These are phyloP conservation scores for Cryptococcus deneoformans DNA, from an alignment of 1,284 basidiomycete genomes.

Conservation along the genomic window DNA sequence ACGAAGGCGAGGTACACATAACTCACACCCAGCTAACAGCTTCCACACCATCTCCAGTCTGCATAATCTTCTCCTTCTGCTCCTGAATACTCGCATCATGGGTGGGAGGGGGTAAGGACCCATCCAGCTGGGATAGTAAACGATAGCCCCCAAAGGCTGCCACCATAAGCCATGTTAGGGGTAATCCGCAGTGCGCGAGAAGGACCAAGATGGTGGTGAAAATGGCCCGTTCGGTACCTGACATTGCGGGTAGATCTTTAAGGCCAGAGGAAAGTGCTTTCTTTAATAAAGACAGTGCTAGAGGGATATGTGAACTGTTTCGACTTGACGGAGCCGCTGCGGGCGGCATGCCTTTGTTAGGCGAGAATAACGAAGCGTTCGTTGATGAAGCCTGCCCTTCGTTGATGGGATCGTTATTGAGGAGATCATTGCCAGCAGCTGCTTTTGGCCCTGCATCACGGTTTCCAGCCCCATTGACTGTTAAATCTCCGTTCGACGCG, in stretches of 20 bases:
- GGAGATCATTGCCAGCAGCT: too few species aligned
- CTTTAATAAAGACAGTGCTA: slow-evolving; percentile 2
- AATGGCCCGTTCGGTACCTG: background rate
- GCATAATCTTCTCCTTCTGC: background rate
- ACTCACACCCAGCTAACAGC: slow-evolving; percentile 31
- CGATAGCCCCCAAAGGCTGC: slow-evolving; percentile 1
- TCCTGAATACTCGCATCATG: background rate
- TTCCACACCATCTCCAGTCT: slow-evolving; percentile 1
- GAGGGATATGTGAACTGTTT: background rate
- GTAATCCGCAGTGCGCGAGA: slow-evolving; percentile 1
- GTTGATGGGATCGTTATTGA: background rate
- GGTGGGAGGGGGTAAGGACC: background rate
- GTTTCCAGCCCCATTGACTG: too few species aligned
- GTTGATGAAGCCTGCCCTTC: background rate
- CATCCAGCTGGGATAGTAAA: slow-evolving; percentile 1
- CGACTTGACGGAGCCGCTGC: background rate
- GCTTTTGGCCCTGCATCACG: too few species aligned
- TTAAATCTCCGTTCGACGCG: too few species aligned
- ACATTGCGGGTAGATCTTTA: background rate
- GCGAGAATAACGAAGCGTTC: background rate
- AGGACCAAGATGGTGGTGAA: background rate
- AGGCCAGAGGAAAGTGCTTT: background rate
- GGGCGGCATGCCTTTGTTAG: background rate
- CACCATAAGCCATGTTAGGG: slow-evolving; percentile 7
- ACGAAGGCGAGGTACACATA: background rate